Evolutionary conservation across 2,329 filamentous ascomycete genomes (phyloP).

Genomic region (Phialophora verrucosa): DNA sequence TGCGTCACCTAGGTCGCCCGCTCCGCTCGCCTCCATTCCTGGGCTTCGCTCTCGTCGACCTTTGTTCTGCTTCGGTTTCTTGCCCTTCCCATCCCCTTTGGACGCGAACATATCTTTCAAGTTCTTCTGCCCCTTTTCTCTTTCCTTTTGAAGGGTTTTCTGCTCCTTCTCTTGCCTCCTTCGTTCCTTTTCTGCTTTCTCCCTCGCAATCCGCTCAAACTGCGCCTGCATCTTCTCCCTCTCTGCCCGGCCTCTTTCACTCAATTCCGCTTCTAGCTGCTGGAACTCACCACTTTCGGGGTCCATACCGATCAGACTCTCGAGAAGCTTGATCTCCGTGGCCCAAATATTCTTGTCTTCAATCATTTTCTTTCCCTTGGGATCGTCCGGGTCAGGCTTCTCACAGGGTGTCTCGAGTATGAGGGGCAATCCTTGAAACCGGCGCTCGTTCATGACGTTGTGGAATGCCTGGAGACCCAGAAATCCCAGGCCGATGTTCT

Average conservation of each 20-base stretch:
- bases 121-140: constrained; percentile 52
- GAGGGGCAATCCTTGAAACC: constrained; percentile 81
- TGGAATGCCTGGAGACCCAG: constrained; percentile 90
- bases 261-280: constrained; percentile 67
- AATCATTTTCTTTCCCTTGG: constrained; percentile 37
- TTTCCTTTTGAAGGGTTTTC: constrained; percentile 9
- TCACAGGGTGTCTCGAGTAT: constrained; percentile 96
- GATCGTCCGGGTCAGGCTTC: constrained; percentile 55
- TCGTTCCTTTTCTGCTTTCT: constrained; percentile 62
- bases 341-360: constrained; percentile 89
- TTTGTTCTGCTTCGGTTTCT: constrained; percentile 45
- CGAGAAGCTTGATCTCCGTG: constrained; percentile 89
- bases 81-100: constrained; percentile 46
- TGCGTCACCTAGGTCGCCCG: constrained; percentile 24
- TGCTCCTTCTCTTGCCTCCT: constrained; percentile 62
- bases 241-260: constrained; percentile 71
- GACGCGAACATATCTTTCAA: constrained; percentile 40
- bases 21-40: constrained; percentile 26
- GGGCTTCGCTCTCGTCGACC: constrained; percentile 45
- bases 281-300: constrained; percentile 74
- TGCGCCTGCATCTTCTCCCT: constrained; percentile 77
- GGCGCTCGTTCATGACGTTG: constrained; percentile 80
- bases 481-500: constrained; percentile 95
- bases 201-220: constrained; percentile 74
- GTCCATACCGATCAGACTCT: constrained; percentile 85